phyloP scores from a whole-genome alignment of 768 basidiomycete genomes.

The Termitomyces bulborhizus region DNA sequence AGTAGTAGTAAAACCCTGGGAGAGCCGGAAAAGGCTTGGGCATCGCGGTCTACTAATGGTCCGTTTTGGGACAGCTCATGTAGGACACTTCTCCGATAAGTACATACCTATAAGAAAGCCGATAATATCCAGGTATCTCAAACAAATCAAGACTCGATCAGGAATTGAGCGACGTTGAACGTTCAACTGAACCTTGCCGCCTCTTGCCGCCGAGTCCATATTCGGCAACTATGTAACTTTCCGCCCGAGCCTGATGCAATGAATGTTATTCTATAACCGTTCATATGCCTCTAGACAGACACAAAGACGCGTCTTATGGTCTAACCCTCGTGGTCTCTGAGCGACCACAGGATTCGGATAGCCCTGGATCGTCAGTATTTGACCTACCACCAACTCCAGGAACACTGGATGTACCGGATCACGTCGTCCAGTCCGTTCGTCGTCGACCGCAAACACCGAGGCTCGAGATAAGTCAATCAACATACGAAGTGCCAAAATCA shows the following conservation, averaged over 20 bases:
- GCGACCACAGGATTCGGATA: constrained; percentile 26
- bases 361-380: constrained; percentile 70
- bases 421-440: constrained; percentile 2
- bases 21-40: constrained; percentile 44
- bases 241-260: neutral
- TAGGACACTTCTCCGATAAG: neutral
- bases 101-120: neutral
- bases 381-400: constrained; percentile 62
- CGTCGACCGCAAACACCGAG: neutral
- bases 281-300: constrained; percentile 8
- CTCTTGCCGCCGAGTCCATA: neutral
- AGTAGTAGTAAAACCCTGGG: constrained; percentile 52
- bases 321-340: constrained; percentile 6
- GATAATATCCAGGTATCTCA: neutral
- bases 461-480: neutral
- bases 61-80: neutral
- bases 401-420: neutral
- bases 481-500: neutral
- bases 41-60: constrained; percentile 1
- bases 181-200: neutral
- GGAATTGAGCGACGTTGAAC: neutral
- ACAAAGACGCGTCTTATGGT: constrained; percentile 10
- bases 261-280: neutral
- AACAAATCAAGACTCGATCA: neutral
- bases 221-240: neutral